A percentile compares a stretch with the other conserved stretches of the same genome.
Evolutionary conservation across 2,329 filamentous ascomycete genomes (phyloP).

Genomic region (Aspergillus sp.): DNA sequence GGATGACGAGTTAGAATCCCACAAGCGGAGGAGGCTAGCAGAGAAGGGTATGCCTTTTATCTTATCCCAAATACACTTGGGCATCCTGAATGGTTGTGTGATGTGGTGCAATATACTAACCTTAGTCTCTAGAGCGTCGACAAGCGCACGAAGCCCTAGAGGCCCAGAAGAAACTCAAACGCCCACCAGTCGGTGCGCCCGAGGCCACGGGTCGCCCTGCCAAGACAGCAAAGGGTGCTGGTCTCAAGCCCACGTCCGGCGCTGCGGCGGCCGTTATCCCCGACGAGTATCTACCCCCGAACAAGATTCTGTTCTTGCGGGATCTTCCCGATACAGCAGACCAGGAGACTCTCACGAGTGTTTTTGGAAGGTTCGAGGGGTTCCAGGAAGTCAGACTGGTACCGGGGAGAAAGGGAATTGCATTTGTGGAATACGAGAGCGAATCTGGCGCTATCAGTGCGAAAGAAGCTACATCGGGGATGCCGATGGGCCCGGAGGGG

Average conservation of each 20-base stretch:
- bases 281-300: conserved; percentile 97
- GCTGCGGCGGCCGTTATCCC: conserved; percentile 72
- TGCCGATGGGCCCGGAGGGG: conserved; percentile 70
- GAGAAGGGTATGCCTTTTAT: conserved; percentile 70
- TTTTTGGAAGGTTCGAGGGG: conserved; percentile 88
- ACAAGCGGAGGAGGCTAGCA: conserved; percentile 79
- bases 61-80: background rate
- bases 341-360: conserved; percentile 71
- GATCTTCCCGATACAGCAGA: conserved; percentile 86
- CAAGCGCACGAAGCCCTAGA: conserved; percentile 80
- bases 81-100: background rate
- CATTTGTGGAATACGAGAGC: conserved; percentile 93
- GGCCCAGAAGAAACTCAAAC: conserved; percentile 74
- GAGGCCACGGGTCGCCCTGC: conserved; percentile 55
- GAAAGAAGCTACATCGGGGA: conserved; percentile 88
- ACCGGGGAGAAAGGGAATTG: conserved; percentile 81
- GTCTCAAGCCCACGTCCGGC: conserved; percentile 73
- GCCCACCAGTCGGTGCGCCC: conserved; percentile 53
- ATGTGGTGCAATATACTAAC: background rate
- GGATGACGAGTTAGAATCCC: conserved; percentile 78
- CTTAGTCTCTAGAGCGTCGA: conserved; percentile 59
- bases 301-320: conserved; percentile 94
- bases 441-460: conserved; percentile 87
- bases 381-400: conserved; percentile 92
- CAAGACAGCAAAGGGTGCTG: conserved; percentile 69